Conservation (phyloP, 768 basidiomycete species). For the Cystobasidium tubakii region DNA sequence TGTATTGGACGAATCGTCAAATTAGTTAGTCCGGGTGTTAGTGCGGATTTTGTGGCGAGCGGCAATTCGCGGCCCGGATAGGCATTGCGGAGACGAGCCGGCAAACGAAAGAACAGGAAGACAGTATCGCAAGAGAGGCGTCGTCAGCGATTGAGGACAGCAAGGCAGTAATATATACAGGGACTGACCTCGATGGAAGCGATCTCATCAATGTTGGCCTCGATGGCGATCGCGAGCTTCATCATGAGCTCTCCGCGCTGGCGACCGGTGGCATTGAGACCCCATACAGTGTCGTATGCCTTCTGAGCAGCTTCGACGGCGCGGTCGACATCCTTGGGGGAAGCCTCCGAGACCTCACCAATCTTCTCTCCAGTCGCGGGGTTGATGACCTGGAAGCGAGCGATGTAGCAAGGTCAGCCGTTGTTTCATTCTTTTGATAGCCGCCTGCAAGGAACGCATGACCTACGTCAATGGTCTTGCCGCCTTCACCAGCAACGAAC, state of each 20-base stretch:
- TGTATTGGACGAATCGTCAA: too few species aligned
- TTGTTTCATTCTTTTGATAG: too few species aligned
- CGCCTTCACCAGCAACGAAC: slow-evolving; percentile 58
- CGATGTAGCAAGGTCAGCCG: slow-evolving; percentile 32
- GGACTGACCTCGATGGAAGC: slow-evolving; percentile 39
- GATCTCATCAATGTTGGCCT: slow-evolving; percentile 51
- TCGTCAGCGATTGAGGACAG: slow-evolving; percentile 1
- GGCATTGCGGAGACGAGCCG: not conserved
- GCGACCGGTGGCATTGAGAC: slow-evolving; percentile 57
- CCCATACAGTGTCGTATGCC: slow-evolving; percentile 65
- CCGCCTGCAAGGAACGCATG: too few species aligned
- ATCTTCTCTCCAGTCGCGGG: slow-evolving; percentile 62
- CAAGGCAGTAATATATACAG: not conserved
- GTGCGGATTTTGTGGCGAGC: not conserved
- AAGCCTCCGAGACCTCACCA: slow-evolving; percentile 49
- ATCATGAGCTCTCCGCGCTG: slow-evolving; percentile 58
- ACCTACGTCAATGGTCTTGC: slow-evolving; percentile 65
- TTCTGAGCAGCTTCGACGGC: slow-evolving; percentile 56
- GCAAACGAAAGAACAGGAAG: not conserved
- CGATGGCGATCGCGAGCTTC: slow-evolving; percentile 64
- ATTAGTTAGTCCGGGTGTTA: not conserved
- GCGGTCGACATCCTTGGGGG: slow-evolving; percentile 62
- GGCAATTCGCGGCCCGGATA: not conserved
- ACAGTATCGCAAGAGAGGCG: not conserved
- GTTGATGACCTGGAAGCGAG: slow-evolving; percentile 49